phyloP scores from a whole-genome alignment of 208 protist species.

The Blechomonas ayalai region DNA sequence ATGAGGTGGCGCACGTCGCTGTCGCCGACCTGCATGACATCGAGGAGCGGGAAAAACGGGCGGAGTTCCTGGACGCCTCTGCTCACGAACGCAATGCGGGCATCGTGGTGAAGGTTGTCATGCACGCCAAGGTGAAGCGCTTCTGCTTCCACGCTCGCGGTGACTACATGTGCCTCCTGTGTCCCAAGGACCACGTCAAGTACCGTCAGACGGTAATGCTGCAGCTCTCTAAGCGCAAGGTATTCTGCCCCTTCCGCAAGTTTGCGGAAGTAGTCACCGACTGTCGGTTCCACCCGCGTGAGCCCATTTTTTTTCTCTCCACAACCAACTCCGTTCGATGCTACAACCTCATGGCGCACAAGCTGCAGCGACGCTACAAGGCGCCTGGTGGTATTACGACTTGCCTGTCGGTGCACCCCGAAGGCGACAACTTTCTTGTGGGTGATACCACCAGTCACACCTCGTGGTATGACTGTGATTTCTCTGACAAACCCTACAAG shows the following conservation, averaged over 20 bases:
- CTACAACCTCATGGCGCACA: slow-evolving; percentile 97
- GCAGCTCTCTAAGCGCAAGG: slow-evolving; percentile 88
- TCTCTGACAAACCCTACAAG: slow-evolving; percentile 95
- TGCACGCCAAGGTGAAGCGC: slow-evolving; percentile 86
- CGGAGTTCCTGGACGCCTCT: slow-evolving; percentile 79
- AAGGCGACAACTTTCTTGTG: slow-evolving; percentile 96
- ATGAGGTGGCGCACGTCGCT: slow-evolving; percentile 66
- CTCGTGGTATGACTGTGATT: slow-evolving; percentile 98
- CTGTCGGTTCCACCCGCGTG: slow-evolving; percentile 97
- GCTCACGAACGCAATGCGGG: slow-evolving; percentile 68
- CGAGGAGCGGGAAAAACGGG: slow-evolving; percentile 83
- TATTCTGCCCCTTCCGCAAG: slow-evolving; percentile 90
- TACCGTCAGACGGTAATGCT: slow-evolving; percentile 91
- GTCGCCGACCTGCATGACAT: slow-evolving; percentile 74
- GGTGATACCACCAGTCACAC: slow-evolving; percentile 88
- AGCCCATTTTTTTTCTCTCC: slow-evolving; percentile 98
- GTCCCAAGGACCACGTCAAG: slow-evolving; percentile 91
- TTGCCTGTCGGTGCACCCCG: slow-evolving; percentile 94
- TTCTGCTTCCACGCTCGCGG: slow-evolving; percentile 86
- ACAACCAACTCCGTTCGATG: slow-evolving; percentile 92
- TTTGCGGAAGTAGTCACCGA: slow-evolving; percentile 88
- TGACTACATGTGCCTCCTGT: slow-evolving; percentile 89
- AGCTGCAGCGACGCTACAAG: slow-evolving; percentile 94
- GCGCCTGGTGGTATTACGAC: slow-evolving; percentile 81
- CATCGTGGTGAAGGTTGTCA: slow-evolving; percentile 83